phyloP scores from a whole-genome alignment of 2,329 filamentous ascomycete species.

The Coniosporium tulheliwenetii region DNA sequence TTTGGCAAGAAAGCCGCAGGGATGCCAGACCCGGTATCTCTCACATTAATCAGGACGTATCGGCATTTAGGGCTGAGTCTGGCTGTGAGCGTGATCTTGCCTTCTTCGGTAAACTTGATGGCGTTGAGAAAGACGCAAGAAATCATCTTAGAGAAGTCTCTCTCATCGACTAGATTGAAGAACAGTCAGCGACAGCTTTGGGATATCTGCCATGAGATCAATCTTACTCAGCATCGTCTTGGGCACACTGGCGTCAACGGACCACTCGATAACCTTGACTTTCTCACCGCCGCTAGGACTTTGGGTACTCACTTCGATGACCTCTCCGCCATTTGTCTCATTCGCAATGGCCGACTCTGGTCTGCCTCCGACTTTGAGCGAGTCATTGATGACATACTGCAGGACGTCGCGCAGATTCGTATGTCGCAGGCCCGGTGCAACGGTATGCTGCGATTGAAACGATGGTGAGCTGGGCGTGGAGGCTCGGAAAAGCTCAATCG shows the following conservation, averaged over 20 bases:
- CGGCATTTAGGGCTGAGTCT: slow-evolving; percentile 34
- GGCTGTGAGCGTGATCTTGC: slow-evolving; percentile 41
- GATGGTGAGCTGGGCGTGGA: no score
- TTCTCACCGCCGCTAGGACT: slow-evolving; percentile 27
- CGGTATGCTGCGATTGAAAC: slow-evolving; percentile 2
- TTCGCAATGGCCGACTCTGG: slow-evolving; percentile 33
- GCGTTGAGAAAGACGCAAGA: slow-evolving; percentile 52
- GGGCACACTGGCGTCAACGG: slow-evolving; percentile 33
- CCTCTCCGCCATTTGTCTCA: slow-evolving; percentile 30
- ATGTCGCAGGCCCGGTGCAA: slow-evolving; percentile 31
- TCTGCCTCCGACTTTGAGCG: slow-evolving; percentile 34
- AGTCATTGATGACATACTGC: slow-evolving; percentile 36
- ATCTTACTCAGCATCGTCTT: slow-evolving; percentile 33
- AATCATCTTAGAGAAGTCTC: slow-evolving; percentile 46
- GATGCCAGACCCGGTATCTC: slow-evolving; percentile 54
- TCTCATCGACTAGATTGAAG: slow-evolving; percentile 34
- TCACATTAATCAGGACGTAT: slow-evolving; percentile 44
- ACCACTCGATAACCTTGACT: slow-evolving; percentile 34
- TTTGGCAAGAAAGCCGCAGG: slow-evolving; percentile 48
- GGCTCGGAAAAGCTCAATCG: no score
- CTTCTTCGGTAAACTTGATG: slow-evolving; percentile 54
- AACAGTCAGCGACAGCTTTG: background rate
- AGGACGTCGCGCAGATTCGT: slow-evolving; percentile 32
- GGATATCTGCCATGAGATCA: background rate
- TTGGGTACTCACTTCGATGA: slow-evolving; percentile 30